Evolutionary conservation across 768 basidiomycete species (phyloP), one percentile per base, ranked within the genome.

Genomic region (Pisolithus albus): DNA sequence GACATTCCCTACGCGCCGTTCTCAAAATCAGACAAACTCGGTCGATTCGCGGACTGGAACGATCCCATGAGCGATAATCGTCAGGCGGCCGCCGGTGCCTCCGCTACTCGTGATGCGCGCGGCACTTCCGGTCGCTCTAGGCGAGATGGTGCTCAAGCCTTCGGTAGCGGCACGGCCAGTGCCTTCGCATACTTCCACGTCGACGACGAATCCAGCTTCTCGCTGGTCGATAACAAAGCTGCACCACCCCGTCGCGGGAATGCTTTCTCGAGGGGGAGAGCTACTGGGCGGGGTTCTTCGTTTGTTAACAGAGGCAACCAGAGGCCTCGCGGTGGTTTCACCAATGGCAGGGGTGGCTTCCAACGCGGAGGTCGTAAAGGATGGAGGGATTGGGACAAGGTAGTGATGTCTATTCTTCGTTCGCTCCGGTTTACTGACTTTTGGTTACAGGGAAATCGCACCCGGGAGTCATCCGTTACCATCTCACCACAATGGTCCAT

Each of bases 1-100:
- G 96, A 97, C 61, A 96, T 98, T 54, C 96, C 96, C 43, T 99
- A 98, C 65, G 94, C 95, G 1, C 94, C 94, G 5, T 98, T 91
- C 78, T 92, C 92, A 72, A 99, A 99, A 82, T 85, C 91, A 36
- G 96, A 99, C 77, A 97, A 97, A 70, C 84, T 99, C 51, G 92
- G 92, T 49, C 86, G 95, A 49, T 89, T 99, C 64, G 95, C 95
- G 45, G 95, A 99, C 74, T 99, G 95, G 94, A 91, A 92, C 69
- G 89, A 92, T 48, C 70, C 82, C 23, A 77, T 84, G 28, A 64
- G 78, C 47, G 85, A 88, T 62, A 75, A 70, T 55, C 81, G 84
- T 44, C 82, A 84, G 63, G 60, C 75, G 36, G 69, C 77, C 51
- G 68, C 74, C 34, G 80, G 83, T 9, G 66, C 65, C 58, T 75